Percentiles rank a stretch among this genome's conserved stretches.
Evolutionary conservation across 2,329 filamentous ascomycete species (phyloP).

Genomic region (Beauveria brongniartii): DNA sequence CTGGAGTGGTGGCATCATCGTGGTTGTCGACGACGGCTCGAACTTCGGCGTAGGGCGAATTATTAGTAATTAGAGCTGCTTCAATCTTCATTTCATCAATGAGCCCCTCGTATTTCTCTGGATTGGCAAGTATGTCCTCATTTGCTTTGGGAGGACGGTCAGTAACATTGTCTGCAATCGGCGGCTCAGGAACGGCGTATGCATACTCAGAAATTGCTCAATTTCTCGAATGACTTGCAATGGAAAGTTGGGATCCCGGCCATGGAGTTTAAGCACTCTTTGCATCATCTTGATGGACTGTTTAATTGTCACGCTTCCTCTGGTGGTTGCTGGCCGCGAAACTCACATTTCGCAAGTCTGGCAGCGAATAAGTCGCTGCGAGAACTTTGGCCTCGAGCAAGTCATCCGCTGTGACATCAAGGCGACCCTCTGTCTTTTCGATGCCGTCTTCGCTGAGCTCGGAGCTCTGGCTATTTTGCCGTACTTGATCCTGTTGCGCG

Average conservation of each 20-base stretch:
- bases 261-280: conserved; percentile 26
- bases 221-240: conserved; percentile 27
- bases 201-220: conserved; percentile 27
- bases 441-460: background rate
- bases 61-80: conserved; percentile 25
- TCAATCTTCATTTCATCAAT: conserved; percentile 25
- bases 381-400: conserved; percentile 34
- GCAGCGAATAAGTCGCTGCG: conserved; percentile 26
- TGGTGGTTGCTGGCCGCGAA: background rate
- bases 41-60: conserved; percentile 33
- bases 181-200: background rate
- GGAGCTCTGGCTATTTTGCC: background rate
- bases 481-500: background rate
- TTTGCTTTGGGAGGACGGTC: background rate
- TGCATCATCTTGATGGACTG: conserved; percentile 22
- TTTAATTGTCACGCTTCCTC: background rate
- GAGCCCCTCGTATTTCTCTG: conserved; percentile 19
- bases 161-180: background rate
- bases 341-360: conserved; percentile 24
- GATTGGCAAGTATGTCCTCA: conserved; percentile 16
- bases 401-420: conserved; percentile 35
- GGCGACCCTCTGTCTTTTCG: conserved; percentile 10
- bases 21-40: conserved; percentile 36
- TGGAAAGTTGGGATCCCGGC: conserved; percentile 31
- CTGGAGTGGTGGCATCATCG: conserved; percentile 31